These are phyloP conservation scores for Podaxis carcinomalis DNA, from an alignment of 768 basidiomycete species.

Conservation along the genomic window DNA sequence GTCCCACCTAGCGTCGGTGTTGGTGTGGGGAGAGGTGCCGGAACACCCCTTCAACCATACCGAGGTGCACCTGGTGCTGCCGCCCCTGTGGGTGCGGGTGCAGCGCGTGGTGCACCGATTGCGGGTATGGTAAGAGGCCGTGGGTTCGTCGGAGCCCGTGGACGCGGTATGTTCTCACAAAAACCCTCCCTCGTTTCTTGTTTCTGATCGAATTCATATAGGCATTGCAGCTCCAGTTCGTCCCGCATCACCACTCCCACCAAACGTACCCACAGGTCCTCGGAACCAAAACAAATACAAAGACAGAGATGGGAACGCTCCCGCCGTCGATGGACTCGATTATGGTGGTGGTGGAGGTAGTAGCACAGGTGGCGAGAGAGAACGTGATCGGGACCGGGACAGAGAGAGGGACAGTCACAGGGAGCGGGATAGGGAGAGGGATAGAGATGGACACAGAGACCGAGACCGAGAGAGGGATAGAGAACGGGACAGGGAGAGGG, in stretches of 20 bases:
- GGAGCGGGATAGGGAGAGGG: slow-evolving; percentile 1
- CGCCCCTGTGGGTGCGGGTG: slow-evolving; percentile 27
- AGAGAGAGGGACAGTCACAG: neutral
- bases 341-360: slow-evolving; percentile 63
- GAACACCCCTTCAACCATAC: slow-evolving; percentile 11
- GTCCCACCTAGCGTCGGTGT: neutral
- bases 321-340: slow-evolving; percentile 85
- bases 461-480: slow-evolving; percentile 1
- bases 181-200: slow-evolving; percentile 9
- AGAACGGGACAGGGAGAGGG: slow-evolving; percentile 4
- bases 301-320: slow-evolving; percentile 80
- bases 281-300: slow-evolving; percentile 89
- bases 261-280: slow-evolving; percentile 84
- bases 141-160: slow-evolving; percentile 37
- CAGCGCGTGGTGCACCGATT: slow-evolving; percentile 32
- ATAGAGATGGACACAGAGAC: neutral
- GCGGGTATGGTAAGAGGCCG: slow-evolving; percentile 34
- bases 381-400: slow-evolving; percentile 27
- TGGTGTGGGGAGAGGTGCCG: slow-evolving; percentile 18
- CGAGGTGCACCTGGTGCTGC: slow-evolving; percentile 21
- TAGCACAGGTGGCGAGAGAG: slow-evolving; percentile 14
- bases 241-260: slow-evolving; percentile 81
- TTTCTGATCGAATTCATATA: slow-evolving; percentile 12
- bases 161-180: slow-evolving; percentile 28
- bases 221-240: slow-evolving; percentile 56